Conservation (phyloP, 2,329 filamentous ascomycete species). For the Ceratocystis huliohia region DNA sequence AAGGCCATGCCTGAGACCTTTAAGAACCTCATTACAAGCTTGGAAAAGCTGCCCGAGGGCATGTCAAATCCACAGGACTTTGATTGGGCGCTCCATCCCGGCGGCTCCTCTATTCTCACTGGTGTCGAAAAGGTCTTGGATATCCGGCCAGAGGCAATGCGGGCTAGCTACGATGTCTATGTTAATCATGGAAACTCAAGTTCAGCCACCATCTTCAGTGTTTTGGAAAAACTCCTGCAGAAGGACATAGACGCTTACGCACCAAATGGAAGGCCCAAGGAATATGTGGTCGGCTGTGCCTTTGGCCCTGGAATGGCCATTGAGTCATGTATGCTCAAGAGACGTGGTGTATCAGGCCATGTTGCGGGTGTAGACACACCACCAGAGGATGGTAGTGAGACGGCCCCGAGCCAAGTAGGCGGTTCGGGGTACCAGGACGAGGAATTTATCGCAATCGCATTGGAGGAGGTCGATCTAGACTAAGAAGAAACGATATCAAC, state of each 20-base stretch:
- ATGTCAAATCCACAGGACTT: slow-evolving; percentile 43
- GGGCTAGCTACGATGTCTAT: slow-evolving; percentile 58
- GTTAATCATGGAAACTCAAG: slow-evolving; percentile 56
- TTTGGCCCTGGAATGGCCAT: slow-evolving; percentile 58
- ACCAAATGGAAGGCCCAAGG: slow-evolving; percentile 36
- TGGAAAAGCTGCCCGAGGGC: slow-evolving; percentile 32
- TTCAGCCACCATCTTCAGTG: slow-evolving; percentile 56
- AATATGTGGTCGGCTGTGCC: slow-evolving; percentile 53
- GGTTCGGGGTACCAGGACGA: slow-evolving; percentile 26
- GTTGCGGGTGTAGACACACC: slow-evolving; percentile 37
- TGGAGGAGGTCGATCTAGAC: slow-evolving; percentile 24
- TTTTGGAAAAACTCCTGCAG: slow-evolving; percentile 47
- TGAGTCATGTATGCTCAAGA: slow-evolving; percentile 54
- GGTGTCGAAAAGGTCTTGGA: slow-evolving; percentile 47
- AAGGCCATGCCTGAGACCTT: slow-evolving; percentile 42
- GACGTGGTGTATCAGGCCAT: slow-evolving; percentile 28
- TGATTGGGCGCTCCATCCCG: slow-evolving; percentile 63
- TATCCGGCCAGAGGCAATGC: slow-evolving; percentile 50
- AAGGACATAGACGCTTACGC: slow-evolving; percentile 48
- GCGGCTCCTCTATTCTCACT: slow-evolving; percentile 52
- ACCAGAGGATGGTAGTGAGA: slow-evolving; percentile 43
- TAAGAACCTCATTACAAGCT: slow-evolving; percentile 34
- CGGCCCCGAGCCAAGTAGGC: slow-evolving; percentile 31
- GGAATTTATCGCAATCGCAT: slow-evolving; percentile 23
- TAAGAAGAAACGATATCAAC: slow-evolving; percentile 7